phyloP scores from a whole-genome alignment of 2,329 filamentous ascomycete species.

The Pezicula neosporulosa region DNA sequence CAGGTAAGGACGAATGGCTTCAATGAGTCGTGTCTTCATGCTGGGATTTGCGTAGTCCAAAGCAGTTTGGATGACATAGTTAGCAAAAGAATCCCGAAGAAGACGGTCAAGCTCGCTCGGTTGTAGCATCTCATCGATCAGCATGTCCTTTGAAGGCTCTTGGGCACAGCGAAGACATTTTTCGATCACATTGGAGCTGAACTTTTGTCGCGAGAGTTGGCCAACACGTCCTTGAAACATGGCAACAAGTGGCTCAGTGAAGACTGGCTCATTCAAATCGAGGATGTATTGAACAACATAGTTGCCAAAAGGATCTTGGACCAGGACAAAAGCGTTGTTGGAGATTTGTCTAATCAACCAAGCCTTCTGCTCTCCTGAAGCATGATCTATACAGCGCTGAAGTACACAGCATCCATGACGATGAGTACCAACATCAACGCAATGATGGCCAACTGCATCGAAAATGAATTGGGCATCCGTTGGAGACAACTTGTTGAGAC shows the following conservation, averaged over 20 bases:
- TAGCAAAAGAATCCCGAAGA: conserved; percentile 88
- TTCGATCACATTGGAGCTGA: conserved; percentile 98
- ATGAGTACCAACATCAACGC: conserved; percentile 89
- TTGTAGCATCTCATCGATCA: conserved; percentile 79
- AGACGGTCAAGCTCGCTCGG: conserved; percentile 81
- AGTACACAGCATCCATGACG: conserved; percentile 97
- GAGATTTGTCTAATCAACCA: conserved; percentile 87
- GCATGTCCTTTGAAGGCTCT: conserved; percentile 68
- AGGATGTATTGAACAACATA: conserved; percentile 99
- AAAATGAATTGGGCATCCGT: conserved; percentile 95
- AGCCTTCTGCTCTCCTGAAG: conserved; percentile 82
- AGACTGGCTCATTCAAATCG: conserved; percentile 81
- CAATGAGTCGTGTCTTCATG: conserved; percentile 73
- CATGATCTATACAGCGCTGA: conserved; percentile 97
- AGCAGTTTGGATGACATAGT: conserved; percentile 97
- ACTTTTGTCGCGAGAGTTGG: conserved; percentile 87
- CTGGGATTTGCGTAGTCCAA: conserved; percentile 77
- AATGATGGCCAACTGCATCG: conserved; percentile 82
- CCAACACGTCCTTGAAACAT: conserved; percentile 74
- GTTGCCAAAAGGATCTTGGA: conserved; percentile 97
- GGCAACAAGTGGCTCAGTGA: conserved; percentile 83
- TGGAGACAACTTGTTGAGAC: conserved; percentile 86
- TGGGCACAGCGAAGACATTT: conserved; percentile 88
- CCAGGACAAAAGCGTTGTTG: conserved; percentile 78
- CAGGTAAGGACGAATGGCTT: conserved; percentile 80